phyloP scores from a whole-genome alignment of 805 yeast genomes.

The Starmerella tilneyi region DNA sequence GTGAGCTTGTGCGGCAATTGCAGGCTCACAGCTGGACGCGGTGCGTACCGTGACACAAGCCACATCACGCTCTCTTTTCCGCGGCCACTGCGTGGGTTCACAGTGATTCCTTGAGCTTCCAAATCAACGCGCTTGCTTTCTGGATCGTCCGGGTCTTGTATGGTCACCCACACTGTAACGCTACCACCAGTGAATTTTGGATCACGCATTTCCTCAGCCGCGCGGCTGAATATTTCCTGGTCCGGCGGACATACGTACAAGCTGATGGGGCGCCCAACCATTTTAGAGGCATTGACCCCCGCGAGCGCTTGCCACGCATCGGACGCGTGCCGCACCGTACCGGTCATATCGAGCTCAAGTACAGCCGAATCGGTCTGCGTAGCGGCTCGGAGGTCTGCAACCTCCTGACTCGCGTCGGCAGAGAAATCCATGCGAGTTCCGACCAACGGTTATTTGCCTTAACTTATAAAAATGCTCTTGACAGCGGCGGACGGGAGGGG shows the following conservation, averaged over 20 bases:
- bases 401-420: constrained; percentile 3
- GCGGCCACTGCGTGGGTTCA: constrained; percentile 39
- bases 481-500: neutral
- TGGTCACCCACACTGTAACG: constrained; percentile 20
- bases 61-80: constrained; percentile 44
- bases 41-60: constrained; percentile 72
- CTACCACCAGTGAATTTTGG: constrained; percentile 18
- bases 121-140: constrained; percentile 5
- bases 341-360: constrained; percentile 70
- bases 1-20: constrained; percentile 44
- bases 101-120: constrained; percentile 89
- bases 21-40: constrained; percentile 49
- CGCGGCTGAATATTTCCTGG: constrained; percentile 26
- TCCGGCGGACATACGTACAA: constrained; percentile 25
- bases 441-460: neutral
- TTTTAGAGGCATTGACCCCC: constrained; percentile 36
- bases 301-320: constrained; percentile 55
- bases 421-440: neutral
- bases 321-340: constrained; percentile 64
- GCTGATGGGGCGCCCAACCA: constrained; percentile 25
- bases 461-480: neutral
- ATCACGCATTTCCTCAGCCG: constrained; percentile 31
- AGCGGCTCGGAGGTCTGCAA: constrained; percentile 6
- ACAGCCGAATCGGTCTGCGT: constrained; percentile 37
- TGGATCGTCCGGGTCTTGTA: constrained; percentile 6